Conservation (phyloP, 352 stramenopile species). For the Phytopythium delawarense region DNA sequence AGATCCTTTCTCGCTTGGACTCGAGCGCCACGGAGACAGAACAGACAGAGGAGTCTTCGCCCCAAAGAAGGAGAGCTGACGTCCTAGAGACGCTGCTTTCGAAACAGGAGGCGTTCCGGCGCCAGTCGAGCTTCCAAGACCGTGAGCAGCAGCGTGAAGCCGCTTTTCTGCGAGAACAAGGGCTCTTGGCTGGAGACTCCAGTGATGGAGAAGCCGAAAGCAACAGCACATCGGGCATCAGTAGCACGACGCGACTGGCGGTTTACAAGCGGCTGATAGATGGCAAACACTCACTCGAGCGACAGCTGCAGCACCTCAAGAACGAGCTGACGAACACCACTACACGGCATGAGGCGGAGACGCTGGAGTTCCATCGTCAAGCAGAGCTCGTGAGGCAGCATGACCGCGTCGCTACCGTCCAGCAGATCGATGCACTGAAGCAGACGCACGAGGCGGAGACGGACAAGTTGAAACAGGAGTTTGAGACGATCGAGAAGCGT, state of each 20-base stretch:
- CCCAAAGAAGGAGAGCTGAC: constrained; percentile 15
- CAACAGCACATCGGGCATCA: constrained; percentile 2
- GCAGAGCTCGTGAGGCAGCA: neutral
- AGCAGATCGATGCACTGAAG: constrained; percentile 1
- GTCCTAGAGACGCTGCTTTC: constrained; percentile 21
- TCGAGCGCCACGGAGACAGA: neutral
- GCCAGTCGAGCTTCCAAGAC: constrained; percentile 8
- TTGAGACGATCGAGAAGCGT: neutral
- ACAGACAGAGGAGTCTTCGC: neutral
- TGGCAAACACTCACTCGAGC: constrained; percentile 7
- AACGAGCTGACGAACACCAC: constrained; percentile 9
- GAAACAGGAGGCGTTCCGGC: constrained; percentile 2
- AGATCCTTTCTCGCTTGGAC: constrained; percentile 17
- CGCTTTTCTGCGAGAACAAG: constrained; percentile 15
- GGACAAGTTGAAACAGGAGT: neutral
- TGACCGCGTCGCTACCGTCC: neutral
- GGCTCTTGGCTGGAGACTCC: constrained; percentile 6
- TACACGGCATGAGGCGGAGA: neutral
- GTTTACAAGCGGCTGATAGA: constrained; percentile 20
- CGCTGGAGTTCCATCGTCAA: neutral
- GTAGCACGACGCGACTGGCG: constrained; percentile 13
- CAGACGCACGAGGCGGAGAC: neutral
- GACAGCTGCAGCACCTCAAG: constrained; percentile 12
- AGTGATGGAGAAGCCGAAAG: neutral
- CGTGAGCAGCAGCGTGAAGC: constrained; percentile 10